Evolutionary conservation across 2,329 filamentous ascomycete species (phyloP), one percentile per base, ranked within the genome.

Genomic region (Xylaria sp.): DNA sequence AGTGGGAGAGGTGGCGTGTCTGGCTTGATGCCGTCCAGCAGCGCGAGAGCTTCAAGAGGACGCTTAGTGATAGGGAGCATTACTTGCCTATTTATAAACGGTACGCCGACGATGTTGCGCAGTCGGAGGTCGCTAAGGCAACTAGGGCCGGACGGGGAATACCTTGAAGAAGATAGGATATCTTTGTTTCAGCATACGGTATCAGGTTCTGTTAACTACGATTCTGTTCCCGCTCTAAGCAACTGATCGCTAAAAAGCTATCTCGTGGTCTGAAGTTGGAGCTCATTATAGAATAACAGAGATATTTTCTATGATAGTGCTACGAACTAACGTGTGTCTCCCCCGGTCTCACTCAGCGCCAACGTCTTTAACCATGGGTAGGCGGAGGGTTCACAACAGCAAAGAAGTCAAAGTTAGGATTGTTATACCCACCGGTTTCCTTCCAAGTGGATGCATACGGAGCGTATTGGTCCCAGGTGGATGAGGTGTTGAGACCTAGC

Each of bases 21-120:
- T 90, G 86, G 85, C 67, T 82, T n/a, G 78, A 75, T 64, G 86
- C 85, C 1, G 76, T 89, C 7, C 78, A 84, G 74, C 71, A 74
- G 31, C 80, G 86, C 68, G 80, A 82, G 69, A 89, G 86, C 73
- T 81, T 90, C 1, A 81, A 79, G 75, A 81, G 85, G 72, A 89
- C 86, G 2, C 82, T 81, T 71, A 89, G 87, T 73, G 86, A 89
- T 64, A 80, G 75, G 70, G 81, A 86, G 74, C 78, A 86, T 74
- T 89, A 88, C 75, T 66, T 86, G 74, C 86, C 86, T 2, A 86
- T 89, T 46, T 89, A 88, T 78, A 78, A 80, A 67, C 74, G 79
- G 43, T 84, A 83, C 77, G 81, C 82, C 3, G 82, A 84, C 67
- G 81, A 84, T 74, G 73, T 75, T 57, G 82, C 82, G 31, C 79